Evolutionary conservation across 768 basidiomycete genomes (phyloP), one percentile per base, ranked within the genome.

Genomic region (Lactarius evosmus): DNA sequence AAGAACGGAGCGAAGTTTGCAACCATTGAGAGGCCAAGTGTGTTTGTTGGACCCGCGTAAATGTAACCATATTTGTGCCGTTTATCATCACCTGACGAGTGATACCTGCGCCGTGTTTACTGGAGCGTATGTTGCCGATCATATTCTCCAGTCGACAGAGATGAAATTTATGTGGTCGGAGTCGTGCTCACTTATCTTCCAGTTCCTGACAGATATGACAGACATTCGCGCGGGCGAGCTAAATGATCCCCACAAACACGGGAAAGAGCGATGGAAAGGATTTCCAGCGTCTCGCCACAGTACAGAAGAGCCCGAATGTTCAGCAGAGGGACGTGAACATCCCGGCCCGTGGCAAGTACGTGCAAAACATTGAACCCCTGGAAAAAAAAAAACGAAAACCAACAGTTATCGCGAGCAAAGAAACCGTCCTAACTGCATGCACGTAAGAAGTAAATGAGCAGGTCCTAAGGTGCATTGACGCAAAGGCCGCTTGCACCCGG

Each of bases 141-240:
- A 36, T 14, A 36, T 14, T 36, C 16, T 17, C 16, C 16, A 14
- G 36, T 38, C 36, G 16, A 38, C 12, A 36, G 16, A 16, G 34
- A 34, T 2, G 12, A n/a, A n/a, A n/a, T n/a, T n/a, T n/a, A n/a
- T n/a, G n/a, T n/a, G n/a, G 3, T 58, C 62, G n/a, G 33, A 63
- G 11, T 58, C 52, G 3, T 32, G 22, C 3, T 50, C 16, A 1
- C 58, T 52, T 9, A 44, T 64, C 53, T 64, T 64, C 63, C 58
- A 64, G 30, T 63, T 63, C 58, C 63, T 60, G 16, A 60, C 44
- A 9, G 53, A 64, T 29, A 64, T 53, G 59, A 14, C 50, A 36
- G 41, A 49, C 30, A 22, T 34, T 52, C 27, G 58, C 34, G 58
- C 16, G 44, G 2, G 52, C 53, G 36, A n/a, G 63, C 58, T 9